Base-by-base conservation (phyloP, 2,329 filamentous ascomycete species). In the Trichoderma simmonsii region DNA sequence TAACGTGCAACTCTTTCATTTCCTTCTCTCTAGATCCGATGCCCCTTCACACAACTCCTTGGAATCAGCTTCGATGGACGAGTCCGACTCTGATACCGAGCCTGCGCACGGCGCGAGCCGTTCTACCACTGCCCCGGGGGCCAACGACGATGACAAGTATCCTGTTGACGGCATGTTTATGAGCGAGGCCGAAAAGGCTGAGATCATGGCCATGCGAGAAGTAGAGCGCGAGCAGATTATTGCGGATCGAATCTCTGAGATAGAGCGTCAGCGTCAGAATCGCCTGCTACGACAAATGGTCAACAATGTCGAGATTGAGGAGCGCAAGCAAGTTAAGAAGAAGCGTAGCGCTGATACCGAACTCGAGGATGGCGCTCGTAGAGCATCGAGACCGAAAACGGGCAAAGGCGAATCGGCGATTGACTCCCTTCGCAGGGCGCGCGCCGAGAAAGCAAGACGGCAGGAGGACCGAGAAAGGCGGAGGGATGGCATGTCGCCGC, bases 221-320 rank as follows among this genome's bases (percentile, higher is more conserved):
- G 91, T 98, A 66, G 91, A 97, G 79, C 92, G 95, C 74, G 96
- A 99, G 81, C 90, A 94, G 79, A 91, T 97, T 59, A 88, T 99
- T 7, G 95, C 94, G 24, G 93, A 97, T 76, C 93, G 96, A 75
- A 91, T 92, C 43, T 90, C 93, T 77, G 91, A 96, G 80, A 91
- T 95, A 72, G 93, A 96, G 78, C 90, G 91, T 67, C 91, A 93
- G 76, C 89, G 92, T 73, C 95, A 97, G 82, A 94, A 96, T 78
- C 87, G 91, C 62, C 90, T 95, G 74, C 88, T 98, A 64, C 93
- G 92, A 73, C 91, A 92, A 77, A 90, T 97, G 73, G 87, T 97
- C 61, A 88, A 80, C 82, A 91, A 83, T 81, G 89, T 85, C 79
- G 92, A 86, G 82, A 92, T 85, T 79, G 89, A 83, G 80, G 90